Evolutionary conservation across 2,329 filamentous ascomycete species (phyloP).

Genomic region (Sporothrix luriei): DNA sequence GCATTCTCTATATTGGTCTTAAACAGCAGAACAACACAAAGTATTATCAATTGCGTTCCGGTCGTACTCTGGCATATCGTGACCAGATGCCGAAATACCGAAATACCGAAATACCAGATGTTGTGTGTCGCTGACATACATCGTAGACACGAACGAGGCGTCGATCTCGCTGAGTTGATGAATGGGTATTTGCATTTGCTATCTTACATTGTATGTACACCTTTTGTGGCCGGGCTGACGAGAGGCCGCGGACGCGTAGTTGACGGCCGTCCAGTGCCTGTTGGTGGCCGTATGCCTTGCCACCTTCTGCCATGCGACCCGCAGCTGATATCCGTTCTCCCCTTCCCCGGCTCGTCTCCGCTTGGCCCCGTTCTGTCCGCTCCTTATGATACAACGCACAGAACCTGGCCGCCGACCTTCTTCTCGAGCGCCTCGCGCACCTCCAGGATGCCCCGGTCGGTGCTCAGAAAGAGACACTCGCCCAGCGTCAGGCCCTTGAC

Average conservation of each 20-base stretch:
- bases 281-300: background rate
- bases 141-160: background rate
- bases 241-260: background rate
- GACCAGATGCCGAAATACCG: background rate
- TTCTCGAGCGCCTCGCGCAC: slow-evolving; percentile 77
- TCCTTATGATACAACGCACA: slow-evolving; percentile 57
- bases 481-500: slow-evolving; percentile 76
- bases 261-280: background rate
- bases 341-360: background rate
- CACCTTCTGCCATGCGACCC: background rate
- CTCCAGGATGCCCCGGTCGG: slow-evolving; percentile 77
- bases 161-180: background rate
- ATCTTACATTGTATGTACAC: slow-evolving; percentile 28
- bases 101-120: background rate
- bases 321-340: background rate
- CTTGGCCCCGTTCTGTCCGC: background rate
- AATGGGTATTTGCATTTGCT: slow-evolving; percentile 29
- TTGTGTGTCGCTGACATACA: background rate
- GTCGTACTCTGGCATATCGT: background rate
- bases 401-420: slow-evolving; percentile 75
- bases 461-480: slow-evolving; percentile 79
- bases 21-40: background rate
- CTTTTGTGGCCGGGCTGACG: background rate
- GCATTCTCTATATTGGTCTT: too few relatives aligned
- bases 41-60: background rate